Evolutionary conservation across 2,329 filamentous ascomycete genomes (phyloP).

Genomic region (Calonectria leucothoes): DNA sequence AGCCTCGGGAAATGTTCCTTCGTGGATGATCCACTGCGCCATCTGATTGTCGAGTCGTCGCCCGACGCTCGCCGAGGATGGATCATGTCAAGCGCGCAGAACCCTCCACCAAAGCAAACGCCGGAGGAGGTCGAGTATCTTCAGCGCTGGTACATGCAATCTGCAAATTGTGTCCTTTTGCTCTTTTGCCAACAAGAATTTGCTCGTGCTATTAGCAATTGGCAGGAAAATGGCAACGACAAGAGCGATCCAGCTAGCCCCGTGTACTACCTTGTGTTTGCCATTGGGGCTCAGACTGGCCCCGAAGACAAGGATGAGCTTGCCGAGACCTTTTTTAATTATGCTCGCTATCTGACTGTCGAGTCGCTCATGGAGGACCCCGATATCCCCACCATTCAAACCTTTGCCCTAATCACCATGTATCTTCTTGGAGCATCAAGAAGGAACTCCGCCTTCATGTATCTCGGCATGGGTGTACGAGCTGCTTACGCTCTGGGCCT

Average conservation of each 20-base stretch:
- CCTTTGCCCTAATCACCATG: slow-evolving; percentile 50
- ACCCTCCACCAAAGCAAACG: slow-evolving; percentile 38
- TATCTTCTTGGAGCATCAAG: slow-evolving; percentile 50
- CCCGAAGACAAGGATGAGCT: slow-evolving; percentile 47
- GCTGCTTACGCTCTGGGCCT: slow-evolving; percentile 51
- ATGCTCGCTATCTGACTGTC: slow-evolving; percentile 48
- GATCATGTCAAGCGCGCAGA: slow-evolving; percentile 38
- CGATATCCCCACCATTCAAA: slow-evolving; percentile 47
- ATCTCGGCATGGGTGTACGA: slow-evolving; percentile 50
- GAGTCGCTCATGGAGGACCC: slow-evolving; percentile 50
- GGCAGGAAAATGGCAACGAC: slow-evolving; percentile 42
- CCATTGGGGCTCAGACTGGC: slow-evolving; percentile 47
- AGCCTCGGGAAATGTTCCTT: slow-evolving; percentile 46
- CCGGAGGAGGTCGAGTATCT: slow-evolving; percentile 41
- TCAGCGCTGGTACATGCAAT: slow-evolving; percentile 46
- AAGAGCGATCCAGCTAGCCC: slow-evolving; percentile 31
- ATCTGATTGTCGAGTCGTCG: slow-evolving; percentile 48
- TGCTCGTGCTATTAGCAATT: slow-evolving; percentile 36
- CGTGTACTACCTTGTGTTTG: slow-evolving; percentile 44
- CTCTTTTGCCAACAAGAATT: slow-evolving; percentile 48
- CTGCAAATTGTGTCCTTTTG: slow-evolving; percentile 40
- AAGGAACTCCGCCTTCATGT: slow-evolving; percentile 52
- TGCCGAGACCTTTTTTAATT: slow-evolving; percentile 48
- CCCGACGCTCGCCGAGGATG: slow-evolving; percentile 44
- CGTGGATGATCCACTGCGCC: slow-evolving; percentile 48